Evolutionary conservation across 1,284 basidiomycete genomes (phyloP), one percentile per base, ranked within the genome.

Genomic region (Moniliophthora roreri): DNA sequence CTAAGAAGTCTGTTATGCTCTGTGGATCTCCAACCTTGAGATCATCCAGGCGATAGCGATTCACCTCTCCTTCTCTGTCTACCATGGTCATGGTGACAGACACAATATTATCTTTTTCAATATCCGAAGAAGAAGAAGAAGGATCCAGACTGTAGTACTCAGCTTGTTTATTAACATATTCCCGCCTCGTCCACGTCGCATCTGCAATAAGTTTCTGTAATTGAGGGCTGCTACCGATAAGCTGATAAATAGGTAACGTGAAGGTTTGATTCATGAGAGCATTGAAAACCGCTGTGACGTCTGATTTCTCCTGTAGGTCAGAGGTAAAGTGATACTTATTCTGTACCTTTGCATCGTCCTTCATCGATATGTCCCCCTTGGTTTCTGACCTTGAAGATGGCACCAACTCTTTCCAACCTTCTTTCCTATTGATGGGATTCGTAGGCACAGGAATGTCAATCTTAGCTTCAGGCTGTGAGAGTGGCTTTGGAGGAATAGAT

Each of bases 351-450:
- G 5, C 35, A 2, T 38, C 51, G 23, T 52, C 42, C 28, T 46
- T 52, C 51, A 52, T 52, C 4, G 8, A 15, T 7, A 47, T 35
- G n/a, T 52, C 51, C 21, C 16, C 7, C 13, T 26, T n/a, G n/a
- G 20, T 18, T 13, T 44, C n/a, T 3, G 7, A 6, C 4, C 26
- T 39, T 2, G 3, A 15, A 1, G 52, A 52, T 4, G 58, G 54
- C 1, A 10, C 24, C 1, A 55, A 59, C 0, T 34, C 44, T 38
- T 60, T 54, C 58, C 58, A 60, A 4, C 58, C 56, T 0, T 60
- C 56, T 2, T 23, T 21, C 1, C 48, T 13, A 18, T 60, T 60
- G 15, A 60, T 57, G n/a, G 59, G 57, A 24, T 60, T 45, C 0
- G 44, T n/a, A 0, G 59, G 59, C 0, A 48, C 39, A 13, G 46